Evolutionary conservation across 2,329 filamentous ascomycete species (phyloP).

Genomic region (Sporothrix euskadiensis): DNA sequence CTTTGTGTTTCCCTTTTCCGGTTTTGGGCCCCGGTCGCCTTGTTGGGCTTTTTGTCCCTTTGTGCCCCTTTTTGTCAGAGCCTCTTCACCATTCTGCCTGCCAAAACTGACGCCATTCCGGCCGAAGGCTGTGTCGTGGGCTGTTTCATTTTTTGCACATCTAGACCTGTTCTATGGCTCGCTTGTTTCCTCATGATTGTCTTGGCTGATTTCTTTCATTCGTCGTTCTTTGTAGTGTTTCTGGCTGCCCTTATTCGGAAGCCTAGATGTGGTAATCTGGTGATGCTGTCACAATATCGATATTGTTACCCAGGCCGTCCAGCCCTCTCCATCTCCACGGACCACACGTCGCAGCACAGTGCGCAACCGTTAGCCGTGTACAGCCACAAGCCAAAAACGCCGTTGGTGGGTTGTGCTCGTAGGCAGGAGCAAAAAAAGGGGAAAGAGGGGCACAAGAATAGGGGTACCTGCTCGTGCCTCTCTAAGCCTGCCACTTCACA

Average conservation of each 20-base stretch:
- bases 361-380: constrained; percentile 18
- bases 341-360: constrained; percentile 15
- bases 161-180: not conserved
- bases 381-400: constrained; percentile 21
- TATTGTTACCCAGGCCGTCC: not conserved
- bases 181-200: not conserved
- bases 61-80: not conserved
- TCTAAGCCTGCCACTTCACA: not conserved
- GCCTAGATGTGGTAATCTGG: not conserved
- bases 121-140: constrained; percentile 15
- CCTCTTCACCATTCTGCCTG: constrained; percentile 5
- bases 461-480: not conserved
- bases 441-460: not conserved
- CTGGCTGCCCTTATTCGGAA: not conserved
- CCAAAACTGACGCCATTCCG: constrained; percentile 25
- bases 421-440: constrained; percentile 20
- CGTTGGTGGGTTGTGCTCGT: constrained; percentile 4
- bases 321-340: not conserved
- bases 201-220: not conserved
- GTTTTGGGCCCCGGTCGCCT: constrained; percentile 10
- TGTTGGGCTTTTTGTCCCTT: not conserved
- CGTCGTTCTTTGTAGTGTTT: not conserved
- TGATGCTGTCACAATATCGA: constrained; percentile 11
- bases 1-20: not conserved
- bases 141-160: constrained; percentile 22